Evolutionary conservation across 2,329 filamentous ascomycete species (phyloP).

Genomic region (Cladosporium austrohemisphaericum): DNA sequence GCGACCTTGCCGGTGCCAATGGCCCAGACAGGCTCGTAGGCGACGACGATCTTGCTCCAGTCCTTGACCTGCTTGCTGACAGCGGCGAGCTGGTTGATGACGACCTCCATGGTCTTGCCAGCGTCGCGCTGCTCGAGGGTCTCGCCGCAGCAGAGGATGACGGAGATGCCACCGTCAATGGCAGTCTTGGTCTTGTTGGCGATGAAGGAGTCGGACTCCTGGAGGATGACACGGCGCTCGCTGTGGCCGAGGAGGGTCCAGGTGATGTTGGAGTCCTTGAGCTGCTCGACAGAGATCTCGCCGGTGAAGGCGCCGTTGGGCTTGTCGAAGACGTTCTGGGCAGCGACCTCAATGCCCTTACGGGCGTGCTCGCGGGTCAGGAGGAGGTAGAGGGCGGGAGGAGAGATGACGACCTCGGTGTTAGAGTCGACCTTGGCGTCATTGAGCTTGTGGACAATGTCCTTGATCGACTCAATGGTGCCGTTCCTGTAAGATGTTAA

Average conservation of each 20-base stretch:
- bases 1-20: constrained; percentile 92
- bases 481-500: constrained; percentile 69
- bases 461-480: constrained; percentile 80
- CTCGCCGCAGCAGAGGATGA: constrained; percentile 98
- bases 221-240: constrained; percentile 85
- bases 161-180: constrained; percentile 76
- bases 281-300: constrained; percentile 88
- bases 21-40: constrained; percentile 98
- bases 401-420: constrained; percentile 89
- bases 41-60: constrained; percentile 93
- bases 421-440: constrained; percentile 73
- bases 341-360: constrained; percentile 74
- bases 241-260: constrained; percentile 95
- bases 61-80: constrained; percentile 74
- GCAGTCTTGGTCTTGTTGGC: constrained; percentile 93
- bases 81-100: constrained; percentile 79
- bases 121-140: constrained; percentile 87
- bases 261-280: constrained; percentile 80
- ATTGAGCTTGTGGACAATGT: constrained; percentile 88
- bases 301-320: constrained; percentile 95
- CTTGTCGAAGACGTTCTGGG: constrained; percentile 89
- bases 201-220: constrained; percentile 78
- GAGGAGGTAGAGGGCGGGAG: constrained; percentile 85
- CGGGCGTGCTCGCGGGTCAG: constrained; percentile 76
- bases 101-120: constrained; percentile 78